phyloP scores from a whole-genome alignment of 2,329 filamentous ascomycete species.

The Macrophomina phaseolina region DNA sequence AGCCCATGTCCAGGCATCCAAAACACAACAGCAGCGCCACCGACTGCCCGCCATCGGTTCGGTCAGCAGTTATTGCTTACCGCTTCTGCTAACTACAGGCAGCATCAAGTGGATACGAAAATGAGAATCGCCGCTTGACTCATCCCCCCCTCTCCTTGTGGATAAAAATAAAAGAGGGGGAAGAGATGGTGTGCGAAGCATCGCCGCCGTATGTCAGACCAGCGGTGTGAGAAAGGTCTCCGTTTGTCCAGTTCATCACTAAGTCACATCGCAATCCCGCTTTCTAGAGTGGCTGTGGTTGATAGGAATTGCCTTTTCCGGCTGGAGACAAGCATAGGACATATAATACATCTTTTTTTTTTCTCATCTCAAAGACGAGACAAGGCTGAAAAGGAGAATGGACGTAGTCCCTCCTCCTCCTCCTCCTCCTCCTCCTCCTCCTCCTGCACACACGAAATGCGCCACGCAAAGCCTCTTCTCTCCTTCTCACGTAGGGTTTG shows the following conservation, averaged over 20 bases:
- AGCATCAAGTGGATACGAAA: not conserved
- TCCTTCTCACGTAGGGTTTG: too few species aligned
- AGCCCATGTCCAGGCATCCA: not conserved
- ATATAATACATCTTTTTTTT: too few species aligned
- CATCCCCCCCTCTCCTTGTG: too few species aligned
- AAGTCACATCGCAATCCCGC: not conserved
- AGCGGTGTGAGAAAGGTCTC: not conserved
- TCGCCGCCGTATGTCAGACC: not conserved
- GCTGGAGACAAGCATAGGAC: too few species aligned
- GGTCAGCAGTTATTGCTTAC: not conserved
- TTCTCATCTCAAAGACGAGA: too few species aligned
- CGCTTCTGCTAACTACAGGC: not conserved
- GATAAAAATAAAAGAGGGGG: not conserved
- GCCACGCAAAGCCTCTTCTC: too few species aligned
- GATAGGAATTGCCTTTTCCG: too few species aligned
- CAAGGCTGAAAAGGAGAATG: too few species aligned
- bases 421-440: too few species aligned
- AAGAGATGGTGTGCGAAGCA: not conserved
- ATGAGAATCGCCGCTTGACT: not conserved
- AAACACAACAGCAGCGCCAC: not conserved
- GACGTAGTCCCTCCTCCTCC: too few species aligned
- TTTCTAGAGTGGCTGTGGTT: not conserved
- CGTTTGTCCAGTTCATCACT: not conserved
- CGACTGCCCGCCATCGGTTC: not conserved
- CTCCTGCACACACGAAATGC: too few species aligned